These are phyloP conservation scores for Pythium dissotocum DNA, from an alignment of 352 stramenopile species.

Conservation along the genomic window DNA sequence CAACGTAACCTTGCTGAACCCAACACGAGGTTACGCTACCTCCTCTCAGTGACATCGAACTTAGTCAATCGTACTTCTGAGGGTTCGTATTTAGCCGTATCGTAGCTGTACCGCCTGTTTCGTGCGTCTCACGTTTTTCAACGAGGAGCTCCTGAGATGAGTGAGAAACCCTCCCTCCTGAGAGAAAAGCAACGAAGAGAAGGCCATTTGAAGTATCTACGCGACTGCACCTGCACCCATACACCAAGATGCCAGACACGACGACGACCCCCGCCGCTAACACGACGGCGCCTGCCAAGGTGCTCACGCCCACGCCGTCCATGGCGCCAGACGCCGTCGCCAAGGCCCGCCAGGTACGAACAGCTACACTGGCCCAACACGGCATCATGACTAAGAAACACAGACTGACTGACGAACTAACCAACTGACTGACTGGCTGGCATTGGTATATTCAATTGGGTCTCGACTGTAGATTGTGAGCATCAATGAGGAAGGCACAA, in stretches of 20 bases:
- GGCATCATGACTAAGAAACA: not conserved
- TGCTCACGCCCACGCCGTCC: constrained; percentile 26
- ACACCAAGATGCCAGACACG: constrained; percentile 6
- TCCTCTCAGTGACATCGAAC: not conserved
- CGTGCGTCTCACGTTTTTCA: not conserved
- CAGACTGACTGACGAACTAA: not conserved
- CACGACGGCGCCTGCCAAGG: constrained; percentile 17
- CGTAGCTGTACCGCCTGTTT: constrained; percentile 12
- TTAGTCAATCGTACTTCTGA: constrained; percentile 6
- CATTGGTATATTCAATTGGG: not conserved
- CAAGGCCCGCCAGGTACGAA: constrained; percentile 44
- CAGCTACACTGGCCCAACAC: constrained; percentile 6
- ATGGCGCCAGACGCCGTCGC: constrained; percentile 35
- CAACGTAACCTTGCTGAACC: not conserved
- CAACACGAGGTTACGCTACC: not conserved
- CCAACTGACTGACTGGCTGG: not conserved
- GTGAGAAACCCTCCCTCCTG: not conserved
- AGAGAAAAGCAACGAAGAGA: not conserved
- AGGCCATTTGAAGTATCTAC: not conserved
- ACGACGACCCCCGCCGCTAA: not conserved
- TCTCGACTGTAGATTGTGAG: constrained; percentile 63
- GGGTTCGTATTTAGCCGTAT: constrained; percentile 12
- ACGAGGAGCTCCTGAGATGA: constrained; percentile 4
- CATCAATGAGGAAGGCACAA: constrained; percentile 87
- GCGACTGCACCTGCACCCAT: not conserved